Percentiles rank a stretch among this genome's conserved stretches.
Evolutionary conservation across 129 eudicot species (phyloP).

Genomic region (Solidago caesia): DNA sequence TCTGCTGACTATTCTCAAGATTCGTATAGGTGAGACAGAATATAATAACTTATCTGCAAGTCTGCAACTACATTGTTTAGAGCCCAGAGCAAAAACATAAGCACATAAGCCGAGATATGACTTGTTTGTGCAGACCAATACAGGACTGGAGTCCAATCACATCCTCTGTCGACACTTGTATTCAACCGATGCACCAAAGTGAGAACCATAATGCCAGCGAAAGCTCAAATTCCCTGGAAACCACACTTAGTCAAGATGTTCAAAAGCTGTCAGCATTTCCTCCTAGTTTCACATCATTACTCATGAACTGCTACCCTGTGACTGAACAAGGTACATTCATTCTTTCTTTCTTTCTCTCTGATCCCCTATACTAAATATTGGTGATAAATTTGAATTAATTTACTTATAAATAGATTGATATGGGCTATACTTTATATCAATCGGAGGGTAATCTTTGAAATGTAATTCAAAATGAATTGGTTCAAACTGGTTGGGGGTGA

Average conservation of each 20-base stretch:
- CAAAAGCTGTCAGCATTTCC: constrained; percentile 54
- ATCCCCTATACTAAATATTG: neutral
- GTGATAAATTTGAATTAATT: neutral
- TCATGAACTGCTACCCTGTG: constrained; percentile 54
- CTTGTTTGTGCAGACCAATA: constrained; percentile 49
- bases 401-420: neutral
- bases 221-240: constrained; percentile 27
- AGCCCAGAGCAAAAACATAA: constrained; percentile 11
- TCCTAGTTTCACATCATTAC: constrained; percentile 75
- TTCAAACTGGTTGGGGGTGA: neutral
- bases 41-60: constrained; percentile 13
- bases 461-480: neutral
- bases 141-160: constrained; percentile 36
- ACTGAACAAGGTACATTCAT: constrained; percentile 42
- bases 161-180: constrained; percentile 41
- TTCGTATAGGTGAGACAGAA: constrained; percentile 29
- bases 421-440: neutral
- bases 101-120: constrained; percentile 16
- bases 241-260: constrained; percentile 28
- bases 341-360: neutral
- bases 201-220: constrained; percentile 31
- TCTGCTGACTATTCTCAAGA: constrained; percentile 20
- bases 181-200: constrained; percentile 23
- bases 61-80: constrained; percentile 4
- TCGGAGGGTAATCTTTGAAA: neutral